Evolutionary conservation across 495 filamentous ascomycete species (phyloP), one percentile per base, ranked within the genome.

Genomic region (Chaetomium cochliodes): DNA sequence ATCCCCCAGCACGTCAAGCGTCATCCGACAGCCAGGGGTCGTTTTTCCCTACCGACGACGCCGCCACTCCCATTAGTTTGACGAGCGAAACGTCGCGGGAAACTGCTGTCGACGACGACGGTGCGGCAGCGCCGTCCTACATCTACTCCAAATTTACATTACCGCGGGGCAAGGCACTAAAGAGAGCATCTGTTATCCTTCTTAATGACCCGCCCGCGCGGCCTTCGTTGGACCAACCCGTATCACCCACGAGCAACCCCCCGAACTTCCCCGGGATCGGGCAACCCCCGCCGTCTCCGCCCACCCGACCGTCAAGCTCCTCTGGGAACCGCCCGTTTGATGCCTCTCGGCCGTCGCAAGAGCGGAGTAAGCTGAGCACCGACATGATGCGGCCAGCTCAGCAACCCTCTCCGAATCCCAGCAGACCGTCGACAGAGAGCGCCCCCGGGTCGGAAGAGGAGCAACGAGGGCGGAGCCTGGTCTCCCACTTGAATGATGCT

Each of bases 81-180:
- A 82, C 81, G 52, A 83, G 81, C 52, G 88, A 89, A 54, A 84
- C 81, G 2, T 85, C 82, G 63, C 73, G 77, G 0, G 85, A 88
- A 18, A 69, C 71, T 28, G 65, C 67, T 41, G 68, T 60, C 50
- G 79, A 79, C 33, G 67, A 78, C 62, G 56, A 69, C 51, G 58
- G 72, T 71, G 5, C 76, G 74, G 42, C 85, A 2, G 85, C 88
- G 9, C 84, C 90, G 12, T 89, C 91, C 0, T 93, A 96, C 72
- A 88, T 86, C 25, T 93, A 97, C 70, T 87, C 91, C 23, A 93
- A 89, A 65, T 97, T 90, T 71, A 79, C 86, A 0, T 80, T 97
- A 41, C 93, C 92, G 1, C 87, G 94, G 30, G 93, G 93, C 6
- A 88, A 92, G 63, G 80, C 81, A 46, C 70, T 96, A 41, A 86